Conservation (phyloP, 1,284 basidiomycete genomes). For the Testicularia cyperi region DNA sequence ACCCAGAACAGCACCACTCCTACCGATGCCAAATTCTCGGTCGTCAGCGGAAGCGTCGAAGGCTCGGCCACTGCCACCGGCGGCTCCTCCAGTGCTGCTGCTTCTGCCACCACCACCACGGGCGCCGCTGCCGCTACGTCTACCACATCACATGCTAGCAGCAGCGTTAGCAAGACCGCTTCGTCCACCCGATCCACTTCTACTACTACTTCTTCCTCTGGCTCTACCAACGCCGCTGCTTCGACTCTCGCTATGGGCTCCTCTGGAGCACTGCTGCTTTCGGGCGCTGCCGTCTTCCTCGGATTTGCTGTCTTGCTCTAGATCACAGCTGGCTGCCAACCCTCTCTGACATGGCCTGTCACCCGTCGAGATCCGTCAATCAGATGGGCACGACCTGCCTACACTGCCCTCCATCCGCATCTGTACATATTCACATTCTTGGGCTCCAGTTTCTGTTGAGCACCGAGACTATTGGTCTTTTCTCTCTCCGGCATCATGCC, state of each 20-base stretch:
- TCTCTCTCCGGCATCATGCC: no score
- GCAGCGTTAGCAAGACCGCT: not conserved
- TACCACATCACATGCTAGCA: not conserved
- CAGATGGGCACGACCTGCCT: no score
- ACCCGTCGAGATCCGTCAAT: no score
- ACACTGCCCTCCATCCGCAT: no score
- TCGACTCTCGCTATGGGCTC: not conserved
- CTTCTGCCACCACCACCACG: conserved; percentile 3
- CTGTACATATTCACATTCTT: no score
- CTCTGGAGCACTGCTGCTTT: no score
- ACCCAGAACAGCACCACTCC: conserved; percentile 23
- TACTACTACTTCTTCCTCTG: not conserved
- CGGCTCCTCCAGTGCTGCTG: conserved; percentile 8
- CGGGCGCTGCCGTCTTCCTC: no score
- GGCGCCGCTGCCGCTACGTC: not conserved
- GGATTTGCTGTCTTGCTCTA: no score
- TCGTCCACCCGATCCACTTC: not conserved
- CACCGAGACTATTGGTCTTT: no score
- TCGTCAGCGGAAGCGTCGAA: conserved; percentile 13
- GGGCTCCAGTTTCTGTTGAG: no score
- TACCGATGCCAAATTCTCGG: conserved; percentile 9
- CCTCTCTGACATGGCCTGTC: no score
- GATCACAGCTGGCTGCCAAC: no score
- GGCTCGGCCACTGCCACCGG: not conserved
- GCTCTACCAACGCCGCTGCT: not conserved